A percentile compares a stretch with the other conserved stretches of the same genome.
phyloP scores from a whole-genome alignment of 2,329 filamentous ascomycete species.

The Coniochaeta ligniaria region DNA sequence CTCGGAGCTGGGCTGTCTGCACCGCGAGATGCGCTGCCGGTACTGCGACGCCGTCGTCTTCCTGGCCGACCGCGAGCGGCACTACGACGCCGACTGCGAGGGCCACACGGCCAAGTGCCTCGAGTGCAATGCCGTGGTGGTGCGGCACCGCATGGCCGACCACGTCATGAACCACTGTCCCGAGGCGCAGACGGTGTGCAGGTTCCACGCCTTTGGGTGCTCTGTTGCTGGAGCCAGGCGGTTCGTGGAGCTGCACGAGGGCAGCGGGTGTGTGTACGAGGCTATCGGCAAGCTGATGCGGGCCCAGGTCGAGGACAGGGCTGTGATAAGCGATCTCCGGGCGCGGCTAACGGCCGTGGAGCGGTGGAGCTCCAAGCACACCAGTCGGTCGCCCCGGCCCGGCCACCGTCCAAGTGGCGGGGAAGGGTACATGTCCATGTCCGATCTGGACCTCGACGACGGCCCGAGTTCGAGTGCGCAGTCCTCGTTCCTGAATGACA shows the following conservation, averaged over 20 bases:
- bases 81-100: conserved; percentile 34
- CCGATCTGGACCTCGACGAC: conserved; percentile 12
- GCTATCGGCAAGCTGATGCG: conserved; percentile 39
- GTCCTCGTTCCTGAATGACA: not conserved
- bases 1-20: not conserved
- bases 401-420: not conserved
- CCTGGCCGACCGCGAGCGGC: conserved; percentile 38
- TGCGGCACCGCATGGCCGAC: conserved; percentile 34
- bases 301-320: conserved; percentile 35
- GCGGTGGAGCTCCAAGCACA: not conserved
- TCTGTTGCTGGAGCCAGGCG: conserved; percentile 28
- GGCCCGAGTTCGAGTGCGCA: not conserved
- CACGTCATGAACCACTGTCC: conserved; percentile 40
- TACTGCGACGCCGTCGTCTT: conserved; percentile 45
- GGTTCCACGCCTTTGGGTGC: conserved; percentile 43
- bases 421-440: not conserved
- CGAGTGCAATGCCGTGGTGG: conserved; percentile 37
- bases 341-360: conserved; percentile 21
- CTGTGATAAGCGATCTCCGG: conserved; percentile 30
- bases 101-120: conserved; percentile 41
- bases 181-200: conserved; percentile 32
- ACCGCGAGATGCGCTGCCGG: conserved; percentile 28
- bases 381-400: not conserved
- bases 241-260: conserved; percentile 35
- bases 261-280: conserved; percentile 41